Percentiles rank a stretch among this genome's conserved stretches.
Evolutionary conservation across 164 flowering plant species (phyloP).

Genomic region (Akebia trifoliata): DNA sequence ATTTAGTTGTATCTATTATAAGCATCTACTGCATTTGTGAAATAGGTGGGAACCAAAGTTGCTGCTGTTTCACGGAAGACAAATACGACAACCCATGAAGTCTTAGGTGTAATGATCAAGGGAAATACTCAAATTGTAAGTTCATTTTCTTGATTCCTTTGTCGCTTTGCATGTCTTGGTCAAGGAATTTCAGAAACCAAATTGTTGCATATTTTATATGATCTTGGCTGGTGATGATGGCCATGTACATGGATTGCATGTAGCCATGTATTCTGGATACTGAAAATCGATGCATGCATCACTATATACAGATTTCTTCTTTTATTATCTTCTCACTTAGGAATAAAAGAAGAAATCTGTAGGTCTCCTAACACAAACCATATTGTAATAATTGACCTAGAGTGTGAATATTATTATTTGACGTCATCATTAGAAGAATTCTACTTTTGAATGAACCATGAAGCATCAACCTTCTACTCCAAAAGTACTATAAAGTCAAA

Average conservation of each 20-base stretch:
- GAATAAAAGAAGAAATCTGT: no score
- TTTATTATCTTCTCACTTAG: no score
- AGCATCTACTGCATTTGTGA: constrained; percentile 4
- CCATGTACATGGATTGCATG: neutral
- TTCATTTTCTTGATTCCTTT: constrained; percentile 10
- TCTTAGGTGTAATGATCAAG: constrained; percentile 84
- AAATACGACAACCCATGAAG: constrained; percentile 93
- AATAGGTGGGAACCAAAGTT: constrained; percentile 91
- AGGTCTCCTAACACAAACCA: no score
- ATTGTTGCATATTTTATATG: neutral
- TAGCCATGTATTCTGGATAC: neutral
- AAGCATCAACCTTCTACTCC: no score
- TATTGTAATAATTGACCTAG: no score
- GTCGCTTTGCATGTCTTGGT: neutral
- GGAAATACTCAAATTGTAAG: constrained; percentile 92
- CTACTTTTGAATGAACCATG: no score
- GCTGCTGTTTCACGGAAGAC: constrained; percentile 97
- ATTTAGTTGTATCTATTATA: no score
- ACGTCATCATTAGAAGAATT: no score
- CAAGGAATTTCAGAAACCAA: neutral
- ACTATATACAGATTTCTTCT: neutral
- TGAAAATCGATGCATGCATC: neutral
- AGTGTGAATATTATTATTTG: no score
- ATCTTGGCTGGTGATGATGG: neutral
- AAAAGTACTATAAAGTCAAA: no score